These are phyloP conservation scores for Torulaspora indica DNA, from an alignment of 805 yeast species.

Conservation along the genomic window DNA sequence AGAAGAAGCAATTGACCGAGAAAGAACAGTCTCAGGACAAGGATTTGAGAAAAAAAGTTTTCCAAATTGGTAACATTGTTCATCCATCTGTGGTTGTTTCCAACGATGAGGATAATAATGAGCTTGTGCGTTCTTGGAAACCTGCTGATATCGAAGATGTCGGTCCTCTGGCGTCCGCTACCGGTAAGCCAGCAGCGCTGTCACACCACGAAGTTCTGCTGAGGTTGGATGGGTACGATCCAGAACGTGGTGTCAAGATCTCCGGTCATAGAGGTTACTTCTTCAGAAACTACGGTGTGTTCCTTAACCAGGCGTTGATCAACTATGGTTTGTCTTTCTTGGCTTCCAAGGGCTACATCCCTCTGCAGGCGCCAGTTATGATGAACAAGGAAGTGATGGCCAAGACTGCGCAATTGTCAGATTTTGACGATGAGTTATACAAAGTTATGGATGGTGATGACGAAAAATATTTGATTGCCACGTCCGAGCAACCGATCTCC, in stretches of 20 bases:
- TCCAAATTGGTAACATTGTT: constrained; percentile 87
- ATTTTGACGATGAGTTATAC: constrained; percentile 96
- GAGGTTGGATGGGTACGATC: constrained; percentile 96
- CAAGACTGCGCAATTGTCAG: constrained; percentile 95
- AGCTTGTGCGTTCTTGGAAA: constrained; percentile 78
- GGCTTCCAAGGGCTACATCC: constrained; percentile 70
- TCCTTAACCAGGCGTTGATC: constrained; percentile 95
- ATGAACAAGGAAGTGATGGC: constrained; percentile 99
- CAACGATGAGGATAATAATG: constrained; percentile 85
- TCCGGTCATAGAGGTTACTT: constrained; percentile 99
- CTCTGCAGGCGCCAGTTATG: constrained; percentile 98
- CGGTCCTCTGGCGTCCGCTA: constrained; percentile 66
- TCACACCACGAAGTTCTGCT: constrained; percentile 95
- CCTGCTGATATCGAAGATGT: constrained; percentile 64
- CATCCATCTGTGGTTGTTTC: constrained; percentile 88
- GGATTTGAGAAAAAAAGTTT: constrained; percentile 71
- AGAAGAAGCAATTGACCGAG: constrained; percentile 62
- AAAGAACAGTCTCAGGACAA: constrained; percentile 77
- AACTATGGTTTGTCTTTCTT: constrained; percentile 90
- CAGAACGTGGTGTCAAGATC: constrained; percentile 96
- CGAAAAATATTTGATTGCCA: constrained; percentile 95
- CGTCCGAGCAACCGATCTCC: constrained; percentile 98
- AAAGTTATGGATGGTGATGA: constrained; percentile 96
- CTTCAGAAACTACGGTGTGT: constrained; percentile 91
- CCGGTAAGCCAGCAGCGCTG: constrained; percentile 68